A percentile compares a stretch with the other conserved stretches of the same genome.
phyloP scores from a whole-genome alignment of 208 protist species.

The Tritrichomonas foetus region DNA sequence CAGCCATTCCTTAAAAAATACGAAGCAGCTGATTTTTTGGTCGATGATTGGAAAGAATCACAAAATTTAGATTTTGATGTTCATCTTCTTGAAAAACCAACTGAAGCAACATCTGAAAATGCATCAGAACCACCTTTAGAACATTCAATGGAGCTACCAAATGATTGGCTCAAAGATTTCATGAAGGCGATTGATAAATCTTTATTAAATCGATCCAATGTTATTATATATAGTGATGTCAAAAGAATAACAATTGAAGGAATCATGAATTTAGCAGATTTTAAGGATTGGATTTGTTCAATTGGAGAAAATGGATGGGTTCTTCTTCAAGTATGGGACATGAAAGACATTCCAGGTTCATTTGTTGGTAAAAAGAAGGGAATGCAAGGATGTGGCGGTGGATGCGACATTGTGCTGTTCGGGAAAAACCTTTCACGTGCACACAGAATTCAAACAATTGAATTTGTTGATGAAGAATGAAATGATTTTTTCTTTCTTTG shows the following conservation, averaged over 20 bases:
- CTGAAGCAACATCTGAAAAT: too few relatives aligned
- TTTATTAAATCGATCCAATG: neutral
- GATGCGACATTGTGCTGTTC: neutral
- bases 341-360: neutral
- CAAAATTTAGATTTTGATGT: neutral
- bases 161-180: neutral
- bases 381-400: neutral
- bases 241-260: neutral
- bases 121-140: too few relatives aligned
- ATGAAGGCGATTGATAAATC: neutral
- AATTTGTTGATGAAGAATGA: conserved; percentile 37
- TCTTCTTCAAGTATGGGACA: neutral
- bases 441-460: neutral
- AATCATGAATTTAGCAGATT: neutral
- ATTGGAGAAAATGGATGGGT: neutral
- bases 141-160: too few relatives aligned
- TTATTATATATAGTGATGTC: neutral
- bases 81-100: neutral
- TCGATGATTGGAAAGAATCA: neutral
- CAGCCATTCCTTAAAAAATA: neutral
- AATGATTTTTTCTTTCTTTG: neutral
- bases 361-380: neutral
- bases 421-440: neutral
- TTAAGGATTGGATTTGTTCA: neutral
- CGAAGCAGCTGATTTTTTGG: too few relatives aligned